A percentile compares a stretch with the other conserved stretches of the same genome.
phyloP scores from a whole-genome alignment of 1,139 yeast species.

The Yamadazyma triangularis region DNA sequence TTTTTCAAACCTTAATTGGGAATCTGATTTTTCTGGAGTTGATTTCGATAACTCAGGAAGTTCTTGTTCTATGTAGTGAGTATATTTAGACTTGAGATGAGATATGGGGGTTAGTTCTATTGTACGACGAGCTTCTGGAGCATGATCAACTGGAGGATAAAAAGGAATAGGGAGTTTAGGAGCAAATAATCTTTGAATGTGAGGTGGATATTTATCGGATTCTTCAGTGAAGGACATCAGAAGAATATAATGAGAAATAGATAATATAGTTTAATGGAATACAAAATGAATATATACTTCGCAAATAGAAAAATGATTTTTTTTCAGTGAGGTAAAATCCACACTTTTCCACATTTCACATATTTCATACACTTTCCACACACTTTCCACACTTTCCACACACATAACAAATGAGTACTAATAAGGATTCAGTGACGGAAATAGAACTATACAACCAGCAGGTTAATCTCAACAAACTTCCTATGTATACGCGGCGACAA shows the following conservation, averaged over 20 bases:
- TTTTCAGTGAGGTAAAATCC: too few relatives aligned
- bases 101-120: conserved; percentile 50
- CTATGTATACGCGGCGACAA: conserved; percentile 32
- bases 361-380: too few relatives aligned
- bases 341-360: too few relatives aligned
- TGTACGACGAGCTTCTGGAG: conserved; percentile 49
- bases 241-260: too few relatives aligned
- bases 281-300: too few relatives aligned
- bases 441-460: conserved; percentile 18
- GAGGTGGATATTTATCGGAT: conserved; percentile 55
- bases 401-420: not conserved
- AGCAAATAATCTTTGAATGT: conserved; percentile 60
- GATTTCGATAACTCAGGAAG: conserved; percentile 20
- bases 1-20: conserved; percentile 7
- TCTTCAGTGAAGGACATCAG: conserved; percentile 13
- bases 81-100: conserved; percentile 26
- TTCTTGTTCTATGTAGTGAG: conserved; percentile 24
- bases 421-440: conserved; percentile 9
- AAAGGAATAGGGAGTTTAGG: conserved; percentile 67
- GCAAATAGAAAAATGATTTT: too few relatives aligned
- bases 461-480: conserved; percentile 22
- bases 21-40: conserved; percentile 10
- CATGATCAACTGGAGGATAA: conserved; percentile 50
- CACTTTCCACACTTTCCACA: too few relatives aligned
- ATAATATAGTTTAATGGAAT: too few relatives aligned